Conservation (phyloP, 2,329 filamentous ascomycete species). For the Fusarium begoniae region DNA sequence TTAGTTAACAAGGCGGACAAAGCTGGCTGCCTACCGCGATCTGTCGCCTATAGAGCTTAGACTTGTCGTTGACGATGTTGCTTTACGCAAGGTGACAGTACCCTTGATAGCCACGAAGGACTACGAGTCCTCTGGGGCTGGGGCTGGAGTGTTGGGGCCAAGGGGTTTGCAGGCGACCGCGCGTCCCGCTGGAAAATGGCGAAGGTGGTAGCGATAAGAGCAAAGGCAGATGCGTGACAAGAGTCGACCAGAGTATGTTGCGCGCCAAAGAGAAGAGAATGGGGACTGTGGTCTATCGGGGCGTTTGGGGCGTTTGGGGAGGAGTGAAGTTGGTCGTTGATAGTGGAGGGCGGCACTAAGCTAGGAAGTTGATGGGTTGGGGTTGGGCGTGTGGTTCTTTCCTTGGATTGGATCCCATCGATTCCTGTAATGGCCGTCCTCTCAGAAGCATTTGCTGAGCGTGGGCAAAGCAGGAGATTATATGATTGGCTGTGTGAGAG, state of each 20-base stretch:
- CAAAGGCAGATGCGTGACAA: slow-evolving; percentile 17
- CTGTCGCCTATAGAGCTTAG: slow-evolving; percentile 6
- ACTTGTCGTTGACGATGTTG: slow-evolving; percentile 31
- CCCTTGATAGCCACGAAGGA: slow-evolving; percentile 5
- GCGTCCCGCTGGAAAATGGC: slow-evolving; percentile 46
- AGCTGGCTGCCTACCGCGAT: slow-evolving; percentile 20
- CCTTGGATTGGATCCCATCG: slow-evolving; percentile 28
- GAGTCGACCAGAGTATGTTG: slow-evolving; percentile 20
- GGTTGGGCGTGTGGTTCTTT: slow-evolving; percentile 36
- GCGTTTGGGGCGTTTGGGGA: slow-evolving; percentile 23
- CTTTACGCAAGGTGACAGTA: slow-evolving; percentile 27
- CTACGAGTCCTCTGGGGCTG: slow-evolving; percentile 34
- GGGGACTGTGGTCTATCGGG: slow-evolving; percentile 36
- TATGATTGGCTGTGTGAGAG: slow-evolving; percentile 46
- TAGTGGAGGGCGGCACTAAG: slow-evolving; percentile 40
- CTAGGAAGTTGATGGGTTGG: slow-evolving; percentile 34
- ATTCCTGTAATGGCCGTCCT: slow-evolving; percentile 30
- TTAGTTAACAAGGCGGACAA: slow-evolving; percentile 7
- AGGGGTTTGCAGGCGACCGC: slow-evolving; percentile 43
- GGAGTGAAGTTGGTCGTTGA: slow-evolving; percentile 44
- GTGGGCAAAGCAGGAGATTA: slow-evolving; percentile 36
- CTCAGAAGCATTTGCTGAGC: neutral
- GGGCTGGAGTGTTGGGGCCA: slow-evolving; percentile 15
- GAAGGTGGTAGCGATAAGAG: slow-evolving; percentile 13
- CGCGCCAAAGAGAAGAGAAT: slow-evolving; percentile 30